phyloP scores from a whole-genome alignment of 345 rosid species.

The Bretschneidera sinensis region DNA sequence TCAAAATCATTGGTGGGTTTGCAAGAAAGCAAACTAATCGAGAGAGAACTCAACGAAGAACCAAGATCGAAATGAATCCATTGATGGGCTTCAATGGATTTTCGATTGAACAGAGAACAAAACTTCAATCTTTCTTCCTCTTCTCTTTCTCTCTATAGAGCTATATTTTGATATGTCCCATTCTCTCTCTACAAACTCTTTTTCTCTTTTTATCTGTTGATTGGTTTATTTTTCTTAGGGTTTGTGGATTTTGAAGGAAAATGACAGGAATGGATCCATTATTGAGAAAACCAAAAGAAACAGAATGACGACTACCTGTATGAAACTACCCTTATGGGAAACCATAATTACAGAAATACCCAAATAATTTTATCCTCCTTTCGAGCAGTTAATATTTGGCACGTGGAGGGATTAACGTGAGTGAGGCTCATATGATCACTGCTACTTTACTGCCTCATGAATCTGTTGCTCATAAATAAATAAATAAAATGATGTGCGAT shows the following conservation, averaged over 20 bases:
- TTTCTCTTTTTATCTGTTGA: not conserved
- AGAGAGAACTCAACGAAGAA: slow-evolving; percentile 4
- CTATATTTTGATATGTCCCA: not conserved
- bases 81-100: slow-evolving; percentile 17
- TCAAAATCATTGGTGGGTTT: slow-evolving; percentile 47
- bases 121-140: no score
- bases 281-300: slow-evolving; percentile 24
- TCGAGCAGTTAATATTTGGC: no score
- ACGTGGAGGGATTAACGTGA: no score
- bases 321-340: not conserved
- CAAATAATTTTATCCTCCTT: not conserved
- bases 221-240: slow-evolving; percentile 18
- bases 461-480: no score
- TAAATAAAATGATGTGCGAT: no score
- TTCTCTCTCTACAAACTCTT: slow-evolving; percentile 6
- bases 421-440: no score
- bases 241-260: slow-evolving; percentile 25
- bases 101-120: slow-evolving; percentile 11
- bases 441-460: no score
- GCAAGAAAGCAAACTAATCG: not conserved
- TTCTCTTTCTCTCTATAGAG: slow-evolving; percentile 7
- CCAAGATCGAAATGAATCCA: slow-evolving; percentile 3
- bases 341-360: not conserved
- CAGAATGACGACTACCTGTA: slow-evolving; percentile 7
- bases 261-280: slow-evolving; percentile 22